A percentile compares a stretch with the other conserved stretches of the same genome.
Evolutionary conservation across 371 early-diverging fungal species (phyloP).

Genomic region (Dichotomocladium elegans): DNA sequence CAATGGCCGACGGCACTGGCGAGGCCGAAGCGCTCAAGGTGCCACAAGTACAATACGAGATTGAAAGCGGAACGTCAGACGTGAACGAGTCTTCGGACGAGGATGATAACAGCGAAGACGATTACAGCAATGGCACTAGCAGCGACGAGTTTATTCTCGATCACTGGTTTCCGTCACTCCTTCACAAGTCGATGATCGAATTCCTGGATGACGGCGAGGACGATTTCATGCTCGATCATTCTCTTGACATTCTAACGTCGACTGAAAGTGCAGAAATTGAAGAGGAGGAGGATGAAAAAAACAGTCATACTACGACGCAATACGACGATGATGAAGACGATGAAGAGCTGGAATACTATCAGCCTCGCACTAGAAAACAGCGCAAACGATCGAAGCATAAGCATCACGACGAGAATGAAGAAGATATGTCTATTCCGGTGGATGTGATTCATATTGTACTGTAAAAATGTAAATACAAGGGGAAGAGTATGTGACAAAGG

Average conservation of each 20-base stretch:
- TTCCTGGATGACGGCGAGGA: conserved; percentile 10
- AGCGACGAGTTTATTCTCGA: conserved; percentile 11
- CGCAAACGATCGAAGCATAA: not conserved
- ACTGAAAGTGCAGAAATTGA: not conserved
- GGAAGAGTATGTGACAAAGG: not conserved
- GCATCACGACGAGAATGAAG: not conserved
- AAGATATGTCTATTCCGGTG: not conserved
- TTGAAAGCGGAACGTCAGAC: conserved; percentile 3
- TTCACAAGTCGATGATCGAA: conserved; percentile 12
- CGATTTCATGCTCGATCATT: conserved; percentile 3
- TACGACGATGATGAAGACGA: not conserved
- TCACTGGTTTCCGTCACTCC: conserved; percentile 17
- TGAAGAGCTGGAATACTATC: not conserved
- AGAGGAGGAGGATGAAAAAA: not conserved
- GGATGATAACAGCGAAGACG: conserved; percentile 2
- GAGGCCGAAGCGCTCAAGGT: not conserved
- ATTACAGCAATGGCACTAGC: not conserved
- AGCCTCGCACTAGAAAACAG: not conserved
- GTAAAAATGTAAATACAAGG: not conserved
- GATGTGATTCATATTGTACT: conserved; percentile 2
- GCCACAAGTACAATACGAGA: conserved; percentile 11
- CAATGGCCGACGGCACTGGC: too few relatives aligned
- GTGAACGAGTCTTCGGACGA: conserved; percentile 1
- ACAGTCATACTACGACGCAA: not conserved
- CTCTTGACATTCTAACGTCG: conserved; percentile 2